phyloP scores from a whole-genome alignment of 2,329 filamentous ascomycete species.

The Stagonosporopsis cucurbitacearum region DNA sequence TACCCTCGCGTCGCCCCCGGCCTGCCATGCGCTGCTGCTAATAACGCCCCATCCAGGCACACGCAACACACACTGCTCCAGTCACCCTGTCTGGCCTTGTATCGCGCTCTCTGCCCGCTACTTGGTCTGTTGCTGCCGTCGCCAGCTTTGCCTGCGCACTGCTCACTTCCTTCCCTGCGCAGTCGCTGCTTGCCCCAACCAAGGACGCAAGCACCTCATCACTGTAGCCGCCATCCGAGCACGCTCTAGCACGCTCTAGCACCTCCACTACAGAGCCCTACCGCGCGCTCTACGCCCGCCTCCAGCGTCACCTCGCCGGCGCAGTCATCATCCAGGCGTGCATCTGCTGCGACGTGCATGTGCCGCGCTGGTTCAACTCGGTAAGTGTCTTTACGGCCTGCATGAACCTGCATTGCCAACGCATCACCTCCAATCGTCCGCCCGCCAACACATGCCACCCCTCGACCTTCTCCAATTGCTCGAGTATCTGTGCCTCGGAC shows the following conservation, averaged over 20 bases:
- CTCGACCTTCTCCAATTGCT: constrained; percentile 48
- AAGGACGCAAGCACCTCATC: constrained; percentile 24
- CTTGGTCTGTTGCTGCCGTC: constrained; percentile 24
- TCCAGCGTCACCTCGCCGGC: constrained; percentile 35
- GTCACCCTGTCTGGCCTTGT: constrained; percentile 27
- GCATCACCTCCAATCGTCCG: constrained; percentile 52
- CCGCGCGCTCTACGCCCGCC: constrained; percentile 9
- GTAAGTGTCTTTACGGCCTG: constrained; percentile 46
- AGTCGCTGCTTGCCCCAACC: constrained; percentile 26
- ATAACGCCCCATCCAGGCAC: constrained; percentile 29
- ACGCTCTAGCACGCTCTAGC: constrained; percentile 21
- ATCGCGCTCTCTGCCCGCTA: constrained; percentile 29
- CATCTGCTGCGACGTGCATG: constrained; percentile 44
- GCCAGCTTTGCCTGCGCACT: constrained; percentile 38
- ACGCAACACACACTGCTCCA: constrained; percentile 34
- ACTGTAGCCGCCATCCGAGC: constrained; percentile 29
- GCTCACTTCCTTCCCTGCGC: constrained; percentile 35
- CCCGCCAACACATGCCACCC: constrained; percentile 48
- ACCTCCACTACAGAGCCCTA: constrained; percentile 18
- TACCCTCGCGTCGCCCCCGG: constrained; percentile 18
- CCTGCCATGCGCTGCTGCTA: constrained; percentile 31
- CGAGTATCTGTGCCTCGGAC: constrained; percentile 36
- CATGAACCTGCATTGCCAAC: constrained; percentile 53
- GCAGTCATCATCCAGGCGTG: constrained; percentile 31
- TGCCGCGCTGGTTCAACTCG: constrained; percentile 45